A percentile compares a stretch with the other conserved stretches of the same genome.
These are phyloP conservation scores for Achlya hypogyna DNA, from an alignment of 352 stramenopile species.

Conservation along the genomic window DNA sequence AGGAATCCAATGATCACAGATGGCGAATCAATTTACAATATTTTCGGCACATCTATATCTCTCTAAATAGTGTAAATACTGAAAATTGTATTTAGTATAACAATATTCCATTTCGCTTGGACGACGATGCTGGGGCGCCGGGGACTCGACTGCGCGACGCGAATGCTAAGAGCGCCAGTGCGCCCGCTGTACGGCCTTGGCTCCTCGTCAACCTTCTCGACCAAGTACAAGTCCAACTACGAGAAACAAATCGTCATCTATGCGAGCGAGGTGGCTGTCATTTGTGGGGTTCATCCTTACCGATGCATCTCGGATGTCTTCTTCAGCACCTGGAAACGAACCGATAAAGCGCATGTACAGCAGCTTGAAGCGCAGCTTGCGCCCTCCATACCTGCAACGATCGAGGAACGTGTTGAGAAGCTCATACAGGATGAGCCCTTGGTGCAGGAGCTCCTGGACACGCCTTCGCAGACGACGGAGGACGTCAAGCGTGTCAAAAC, in stretches of 20 bases:
- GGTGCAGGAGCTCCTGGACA: constrained; percentile 43
- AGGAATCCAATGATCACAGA: too few relatives aligned
- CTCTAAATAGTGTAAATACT: too few relatives aligned
- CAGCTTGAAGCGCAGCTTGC: constrained; percentile 38
- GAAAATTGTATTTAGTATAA: too few relatives aligned
- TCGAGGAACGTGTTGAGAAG: constrained; percentile 38
- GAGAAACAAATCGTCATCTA: constrained; percentile 64
- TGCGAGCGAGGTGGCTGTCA: constrained; percentile 76
- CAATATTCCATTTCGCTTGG: too few relatives aligned
- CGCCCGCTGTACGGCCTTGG: too few relatives aligned
- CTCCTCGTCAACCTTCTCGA: not conserved
- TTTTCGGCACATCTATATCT: too few relatives aligned
- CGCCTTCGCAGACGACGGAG: not conserved
- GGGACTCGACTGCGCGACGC: too few relatives aligned
- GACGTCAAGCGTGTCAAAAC: constrained; percentile 34
- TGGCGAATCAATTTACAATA: too few relatives aligned
- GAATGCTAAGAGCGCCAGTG: too few relatives aligned
- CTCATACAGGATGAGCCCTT: constrained; percentile 23
- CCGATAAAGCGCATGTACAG: constrained; percentile 52
- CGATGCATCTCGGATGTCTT: constrained; percentile 80
- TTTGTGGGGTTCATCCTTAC: constrained; percentile 73
- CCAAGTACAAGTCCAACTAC: constrained; percentile 22
- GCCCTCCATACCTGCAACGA: constrained; percentile 33
- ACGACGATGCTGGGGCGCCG: too few relatives aligned
- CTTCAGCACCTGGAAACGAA: constrained; percentile 66